These are phyloP conservation scores for Berkeleyomyces rouxiae DNA, from an alignment of 2,329 filamentous ascomycete genomes.

Conservation along the genomic window DNA sequence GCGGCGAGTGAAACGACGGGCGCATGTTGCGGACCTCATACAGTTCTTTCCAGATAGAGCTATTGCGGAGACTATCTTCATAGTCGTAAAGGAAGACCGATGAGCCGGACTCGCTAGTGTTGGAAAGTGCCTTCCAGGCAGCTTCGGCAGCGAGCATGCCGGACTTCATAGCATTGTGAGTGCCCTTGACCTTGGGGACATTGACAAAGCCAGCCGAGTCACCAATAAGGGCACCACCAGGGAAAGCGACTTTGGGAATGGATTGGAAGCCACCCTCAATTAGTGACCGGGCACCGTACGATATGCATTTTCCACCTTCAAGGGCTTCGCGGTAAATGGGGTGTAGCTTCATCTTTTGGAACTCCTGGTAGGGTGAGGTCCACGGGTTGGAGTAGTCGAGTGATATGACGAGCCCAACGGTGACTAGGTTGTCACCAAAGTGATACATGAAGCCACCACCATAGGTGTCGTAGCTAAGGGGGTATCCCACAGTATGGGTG, in stretches of 20 bases:
- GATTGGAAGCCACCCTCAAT: constrained; percentile 95
- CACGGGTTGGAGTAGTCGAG: constrained; percentile 95
- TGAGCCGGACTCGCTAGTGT: constrained; percentile 34
- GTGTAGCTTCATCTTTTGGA: constrained; percentile 97
- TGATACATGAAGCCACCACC: constrained; percentile 99
- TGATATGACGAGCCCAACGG: constrained; percentile 76
- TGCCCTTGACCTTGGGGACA: constrained; percentile 96
- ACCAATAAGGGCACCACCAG: constrained; percentile 84
- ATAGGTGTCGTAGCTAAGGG: constrained; percentile 74
- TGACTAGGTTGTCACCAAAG: constrained; percentile 93
- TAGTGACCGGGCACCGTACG: constrained; percentile 80
- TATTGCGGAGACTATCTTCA: constrained; percentile 72
- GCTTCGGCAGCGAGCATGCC: constrained; percentile 94
- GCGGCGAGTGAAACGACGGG: constrained; percentile 74
- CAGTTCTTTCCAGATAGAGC: constrained; percentile 83
- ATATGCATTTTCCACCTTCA: constrained; percentile 95
- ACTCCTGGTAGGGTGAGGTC: constrained; percentile 88
- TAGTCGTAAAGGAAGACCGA: constrained; percentile 90
- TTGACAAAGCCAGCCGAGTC: constrained; percentile 96
- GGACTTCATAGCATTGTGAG: constrained; percentile 93
- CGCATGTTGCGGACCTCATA: constrained; percentile 95
- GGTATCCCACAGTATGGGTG: constrained; percentile 84
- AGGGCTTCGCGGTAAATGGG: constrained; percentile 73
- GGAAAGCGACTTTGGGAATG: constrained; percentile 92
- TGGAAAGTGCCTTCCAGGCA: constrained; percentile 56